A percentile compares a stretch with the other conserved stretches of the same genome.
These are phyloP conservation scores for Sanghuangporus weigelae DNA, from an alignment of 1,284 basidiomycete genomes.

Conservation along the genomic window DNA sequence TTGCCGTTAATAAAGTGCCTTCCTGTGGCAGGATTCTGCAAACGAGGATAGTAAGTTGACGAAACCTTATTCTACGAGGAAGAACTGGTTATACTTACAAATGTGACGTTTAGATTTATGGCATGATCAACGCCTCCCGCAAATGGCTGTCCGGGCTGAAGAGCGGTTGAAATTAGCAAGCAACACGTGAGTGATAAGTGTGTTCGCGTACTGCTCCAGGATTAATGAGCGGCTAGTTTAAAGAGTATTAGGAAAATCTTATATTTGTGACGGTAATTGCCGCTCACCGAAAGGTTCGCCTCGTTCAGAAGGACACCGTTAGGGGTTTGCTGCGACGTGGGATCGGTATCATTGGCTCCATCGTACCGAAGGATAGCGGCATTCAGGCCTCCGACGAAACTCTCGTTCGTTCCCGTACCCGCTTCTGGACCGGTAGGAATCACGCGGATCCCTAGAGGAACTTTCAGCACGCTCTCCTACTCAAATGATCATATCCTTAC, in stretches of 20 bases:
- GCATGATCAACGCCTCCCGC: constrained; percentile 27
- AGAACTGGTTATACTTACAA: constrained; percentile 10
- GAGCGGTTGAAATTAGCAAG: not conserved
- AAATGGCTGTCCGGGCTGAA: constrained; percentile 23
- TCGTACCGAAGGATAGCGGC: constrained; percentile 33
- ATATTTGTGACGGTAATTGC: constrained; percentile 3
- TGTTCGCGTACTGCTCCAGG: constrained; percentile 20
- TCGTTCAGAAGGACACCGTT: constrained; percentile 25
- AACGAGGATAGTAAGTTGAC: not conserved
- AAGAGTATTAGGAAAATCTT: constrained; percentile 1
- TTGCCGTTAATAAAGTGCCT: constrained; percentile 19
- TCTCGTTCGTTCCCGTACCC: constrained; percentile 2
- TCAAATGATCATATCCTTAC: constrained; percentile 21
- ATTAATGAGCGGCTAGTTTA: constrained; percentile 22
- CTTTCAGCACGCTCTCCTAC: not conserved
- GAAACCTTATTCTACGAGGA: not conserved
- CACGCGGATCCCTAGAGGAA: constrained; percentile 30
- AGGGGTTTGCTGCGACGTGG: constrained; percentile 23
- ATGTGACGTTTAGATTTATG: constrained; percentile 22
- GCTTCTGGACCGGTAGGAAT: constrained; percentile 18
- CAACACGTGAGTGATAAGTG: not conserved
- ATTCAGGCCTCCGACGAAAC: constrained; percentile 23
- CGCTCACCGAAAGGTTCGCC: constrained; percentile 23
- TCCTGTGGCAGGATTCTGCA: constrained; percentile 1
- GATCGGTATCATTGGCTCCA: constrained; percentile 28